phyloP scores from a whole-genome alignment of 495 filamentous ascomycete species.

The Penicillium atrosanguineum region DNA sequence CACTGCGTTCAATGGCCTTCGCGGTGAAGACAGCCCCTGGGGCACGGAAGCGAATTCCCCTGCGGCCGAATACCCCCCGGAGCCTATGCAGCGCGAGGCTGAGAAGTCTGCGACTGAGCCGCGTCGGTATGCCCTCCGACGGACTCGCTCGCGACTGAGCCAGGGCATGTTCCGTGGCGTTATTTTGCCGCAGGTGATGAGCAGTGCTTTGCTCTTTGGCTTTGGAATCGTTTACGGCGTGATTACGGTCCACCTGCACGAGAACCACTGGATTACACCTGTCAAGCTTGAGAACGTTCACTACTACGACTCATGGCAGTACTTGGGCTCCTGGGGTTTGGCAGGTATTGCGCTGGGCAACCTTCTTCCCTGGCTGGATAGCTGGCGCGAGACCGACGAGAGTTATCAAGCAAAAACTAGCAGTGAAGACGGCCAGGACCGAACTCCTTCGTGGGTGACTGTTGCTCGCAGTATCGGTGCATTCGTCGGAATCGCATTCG shows the following conservation, averaged over 20 bases:
- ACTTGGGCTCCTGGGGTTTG: constrained; percentile 76
- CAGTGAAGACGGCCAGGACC: constrained; percentile 30
- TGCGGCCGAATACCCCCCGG: constrained; percentile 23
- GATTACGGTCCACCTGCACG: constrained; percentile 79
- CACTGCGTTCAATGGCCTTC: constrained; percentile 50
- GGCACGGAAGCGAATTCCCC: constrained; percentile 70
- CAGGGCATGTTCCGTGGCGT: constrained; percentile 45
- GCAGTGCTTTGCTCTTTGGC: constrained; percentile 67
- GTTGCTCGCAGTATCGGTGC: constrained; percentile 85
- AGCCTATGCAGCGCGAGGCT: constrained; percentile 23
- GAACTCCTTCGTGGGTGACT: constrained; percentile 69
- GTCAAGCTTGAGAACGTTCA: constrained; percentile 59
- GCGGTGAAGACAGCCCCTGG: constrained; percentile 61
- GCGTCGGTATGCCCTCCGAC: constrained; percentile 30
- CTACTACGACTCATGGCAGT: constrained; percentile 60
- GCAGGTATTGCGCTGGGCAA: constrained; percentile 74
- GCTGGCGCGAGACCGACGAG: constrained; percentile 48
- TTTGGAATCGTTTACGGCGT: constrained; percentile 84
- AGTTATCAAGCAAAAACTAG: constrained; percentile 21
- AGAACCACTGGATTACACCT: constrained; percentile 61
- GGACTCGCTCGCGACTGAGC: constrained; percentile 38
- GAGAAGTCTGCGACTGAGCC: constrained; percentile 27
- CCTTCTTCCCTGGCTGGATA: constrained; percentile 81
- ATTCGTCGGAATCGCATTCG: constrained; percentile 94
- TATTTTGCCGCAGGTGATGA: constrained; percentile 46